Base-by-base conservation (phyloP, 108 stramenopile genomes). In the Cylindrotheca closterium region DNA sequence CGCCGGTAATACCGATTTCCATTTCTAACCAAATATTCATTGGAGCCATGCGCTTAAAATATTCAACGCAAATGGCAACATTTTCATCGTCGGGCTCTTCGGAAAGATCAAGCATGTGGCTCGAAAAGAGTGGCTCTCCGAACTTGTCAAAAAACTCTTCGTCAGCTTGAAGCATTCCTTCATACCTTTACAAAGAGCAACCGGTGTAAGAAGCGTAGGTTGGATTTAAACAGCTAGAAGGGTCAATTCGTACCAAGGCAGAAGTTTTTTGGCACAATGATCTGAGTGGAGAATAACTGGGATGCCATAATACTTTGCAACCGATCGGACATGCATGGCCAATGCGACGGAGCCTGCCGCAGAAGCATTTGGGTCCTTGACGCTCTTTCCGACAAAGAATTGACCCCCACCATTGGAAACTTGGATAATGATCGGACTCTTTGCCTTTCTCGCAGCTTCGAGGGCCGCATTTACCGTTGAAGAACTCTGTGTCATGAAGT, bases 1-100 rank as follows among this genome's bases (percentile, higher is more conserved):
- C 97, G 63, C 97, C 97, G 21, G 97, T 97, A 83, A 98, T 96
- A 49, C 97, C 97, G 60, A 98, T 95, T 78, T 98, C 97, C 95
- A 98, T 97, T 78, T 98, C 97, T 51, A 98, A 78, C 95, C 94
- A 96, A 74, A 98, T 94, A 81, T 96, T 86, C 92, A 92, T 92
- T 51, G 86, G 84, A 3, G 82, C 82, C 90, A 96, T 87, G 64
- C 77, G 79, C 80, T 93, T 91, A 73, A 96, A 91, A 77, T 96
- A 96, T 77, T 94, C 83, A 34, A 92, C 91, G 79, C 95, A 96
- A 48, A 92, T 96, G 68, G 75, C 74, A 74, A 96, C 94, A 71
- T 96, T 96, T 77, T 96, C 95, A 55, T 94, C 93, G 77, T 92
- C 88, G 8, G 89, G 82, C 50, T 96, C 95, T 79, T 96, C 95